Evolutionary conservation across 2,329 filamentous ascomycete species (phyloP), one percentile per base, ranked within the genome.

Genomic region (Teratosphaeria nubilosa): DNA sequence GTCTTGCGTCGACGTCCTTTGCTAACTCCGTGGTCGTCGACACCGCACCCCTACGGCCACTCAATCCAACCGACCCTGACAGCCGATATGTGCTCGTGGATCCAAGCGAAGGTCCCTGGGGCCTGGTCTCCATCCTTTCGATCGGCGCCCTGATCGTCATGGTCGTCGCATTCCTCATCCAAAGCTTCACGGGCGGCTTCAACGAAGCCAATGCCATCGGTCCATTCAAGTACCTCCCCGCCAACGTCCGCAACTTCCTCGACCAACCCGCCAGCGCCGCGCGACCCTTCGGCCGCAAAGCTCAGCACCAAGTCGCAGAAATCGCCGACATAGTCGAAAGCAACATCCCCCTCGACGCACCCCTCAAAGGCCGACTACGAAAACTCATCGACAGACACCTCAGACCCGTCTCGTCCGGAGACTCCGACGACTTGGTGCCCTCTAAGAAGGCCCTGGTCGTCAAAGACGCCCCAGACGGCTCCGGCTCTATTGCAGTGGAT

Each of bases 11-110:
- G 53, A 87, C 90, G 48, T 90, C 87, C 54, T 85, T 95, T 65
- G 86, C 85, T 60, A 91, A 91, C 70, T 88, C 85, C 0, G 83
- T 91, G 48, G 84, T 87, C 31, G 85, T 95, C 27, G 89, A 95
- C 72, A 87, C 84, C 45, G 85, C 96, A 62, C 85, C 89, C 0
- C 80, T 96, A 5, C 70, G 75, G 5, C 76, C 77, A 10, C 66
- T 76, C 24, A 66, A 74, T 14, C 75, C 82, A 0, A 76, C 76
- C n/a, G 74, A 78, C 13, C 77, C 67, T 24, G 59, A 71, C 20
- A 72, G 81, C 10, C 87, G 88, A 61, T 91, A 91, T 69, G 82
- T 91, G 3, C 82, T 91, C 32, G 83, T 81, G 20, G 77, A 82
- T 61, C 73, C 74, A 1, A 77, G 81, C 24, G 81, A 82, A 2